phyloP scores from a whole-genome alignment of 495 filamentous ascomycete genomes.

The Sabuloglossum arenarium region DNA sequence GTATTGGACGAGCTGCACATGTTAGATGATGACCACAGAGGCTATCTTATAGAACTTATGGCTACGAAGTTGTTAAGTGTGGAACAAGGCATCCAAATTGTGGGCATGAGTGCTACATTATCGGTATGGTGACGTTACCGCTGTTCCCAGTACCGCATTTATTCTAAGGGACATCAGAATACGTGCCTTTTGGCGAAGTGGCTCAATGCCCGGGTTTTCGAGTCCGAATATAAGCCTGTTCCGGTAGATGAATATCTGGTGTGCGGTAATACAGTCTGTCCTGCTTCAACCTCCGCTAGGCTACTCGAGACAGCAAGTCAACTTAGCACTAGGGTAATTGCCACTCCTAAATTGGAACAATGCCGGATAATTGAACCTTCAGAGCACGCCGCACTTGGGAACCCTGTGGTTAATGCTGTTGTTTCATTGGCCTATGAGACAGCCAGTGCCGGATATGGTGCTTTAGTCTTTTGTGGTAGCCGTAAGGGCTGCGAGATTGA shows the following conservation, averaged over 20 bases:
- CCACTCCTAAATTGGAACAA: constrained; percentile 21
- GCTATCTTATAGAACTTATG: constrained; percentile 64
- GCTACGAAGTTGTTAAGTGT: constrained; percentile 55
- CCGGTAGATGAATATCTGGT: constrained; percentile 59
- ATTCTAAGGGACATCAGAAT: constrained; percentile 27
- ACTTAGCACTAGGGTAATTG: constrained; percentile 19
- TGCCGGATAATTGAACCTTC: constrained; percentile 32
- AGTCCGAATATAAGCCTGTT: constrained; percentile 52
- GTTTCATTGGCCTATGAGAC: constrained; percentile 49
- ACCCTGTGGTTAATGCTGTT: constrained; percentile 45
- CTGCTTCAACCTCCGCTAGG: constrained; percentile 35
- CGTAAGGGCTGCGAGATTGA: constrained; percentile 43
- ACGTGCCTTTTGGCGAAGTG: constrained; percentile 45
- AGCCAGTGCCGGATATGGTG: constrained; percentile 44
- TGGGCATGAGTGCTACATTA: constrained; percentile 70
- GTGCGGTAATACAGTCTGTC: constrained; percentile 52
- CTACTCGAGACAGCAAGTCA: constrained; percentile 36
- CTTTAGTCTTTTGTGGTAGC: constrained; percentile 56
- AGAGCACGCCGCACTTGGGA: constrained; percentile 34
- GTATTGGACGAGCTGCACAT: constrained; percentile 71
- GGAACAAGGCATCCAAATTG: constrained; percentile 47
- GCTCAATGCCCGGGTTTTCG: constrained; percentile 51
- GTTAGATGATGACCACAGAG: constrained; percentile 61
- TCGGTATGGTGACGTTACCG: constrained; percentile 25
- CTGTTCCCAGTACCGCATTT: neutral